Evolutionary conservation across 2,329 filamentous ascomycete genomes (phyloP).

Genomic region (Sodiomyces alkalinus): DNA sequence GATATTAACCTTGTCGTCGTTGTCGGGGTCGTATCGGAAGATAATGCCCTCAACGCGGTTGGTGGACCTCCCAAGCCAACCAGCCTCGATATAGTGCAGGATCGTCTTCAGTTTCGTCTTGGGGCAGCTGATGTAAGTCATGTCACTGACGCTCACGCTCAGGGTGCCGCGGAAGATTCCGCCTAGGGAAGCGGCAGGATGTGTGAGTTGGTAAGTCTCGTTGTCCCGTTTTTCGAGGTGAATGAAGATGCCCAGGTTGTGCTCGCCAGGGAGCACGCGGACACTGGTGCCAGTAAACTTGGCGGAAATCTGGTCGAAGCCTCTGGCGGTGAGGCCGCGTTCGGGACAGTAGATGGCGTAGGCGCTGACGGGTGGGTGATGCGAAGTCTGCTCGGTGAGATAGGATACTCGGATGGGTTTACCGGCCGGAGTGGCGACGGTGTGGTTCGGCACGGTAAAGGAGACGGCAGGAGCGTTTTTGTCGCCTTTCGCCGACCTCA

Average conservation of each 20-base stretch:
- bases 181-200: slow-evolving; percentile 84
- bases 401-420: slow-evolving; percentile 71
- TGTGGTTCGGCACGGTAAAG: slow-evolving; percentile 34
- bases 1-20: slow-evolving; percentile 64
- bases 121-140: slow-evolving; percentile 78
- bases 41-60: slow-evolving; percentile 86
- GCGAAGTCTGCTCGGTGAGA: slow-evolving; percentile 92
- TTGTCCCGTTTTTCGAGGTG: slow-evolving; percentile 63
- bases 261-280: slow-evolving; percentile 78
- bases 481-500: slow-evolving; percentile 27
- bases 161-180: slow-evolving; percentile 78
- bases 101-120: slow-evolving; percentile 86
- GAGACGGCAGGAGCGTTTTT: slow-evolving; percentile 25
- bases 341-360: slow-evolving; percentile 90
- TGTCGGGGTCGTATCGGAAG: slow-evolving; percentile 78
- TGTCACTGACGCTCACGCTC: slow-evolving; percentile 78
- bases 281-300: slow-evolving; percentile 96
- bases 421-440: slow-evolving; percentile 24
- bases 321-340: slow-evolving; percentile 72
- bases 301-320: slow-evolving; percentile 91
- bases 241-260: slow-evolving; percentile 94
- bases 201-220: slow-evolving; percentile 89
- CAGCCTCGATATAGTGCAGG: slow-evolving; percentile 83
- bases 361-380: slow-evolving; percentile 92
- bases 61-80: slow-evolving; percentile 82